These are phyloP conservation scores for Cladophialophora yegresii DNA, from an alignment of 2,329 filamentous ascomycete species.

Conservation along the genomic window DNA sequence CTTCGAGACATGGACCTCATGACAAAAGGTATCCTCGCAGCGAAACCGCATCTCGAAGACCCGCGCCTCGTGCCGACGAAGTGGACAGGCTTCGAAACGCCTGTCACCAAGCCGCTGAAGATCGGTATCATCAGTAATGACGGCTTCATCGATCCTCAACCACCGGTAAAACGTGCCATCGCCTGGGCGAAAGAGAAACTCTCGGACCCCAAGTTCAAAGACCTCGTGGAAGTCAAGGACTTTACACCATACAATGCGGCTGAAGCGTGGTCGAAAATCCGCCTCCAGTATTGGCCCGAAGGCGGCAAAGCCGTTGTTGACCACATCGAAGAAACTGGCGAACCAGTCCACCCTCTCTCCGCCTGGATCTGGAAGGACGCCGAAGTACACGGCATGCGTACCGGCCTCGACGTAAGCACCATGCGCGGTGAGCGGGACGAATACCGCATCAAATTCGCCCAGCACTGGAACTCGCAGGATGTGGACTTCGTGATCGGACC, in stretches of 20 bases:
- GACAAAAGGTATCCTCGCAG: constrained; percentile 45
- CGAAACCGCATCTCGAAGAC: constrained; percentile 57
- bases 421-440: constrained; percentile 38
- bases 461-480: constrained; percentile 23
- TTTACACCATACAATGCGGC: constrained; percentile 24
- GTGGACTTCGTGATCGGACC: constrained; percentile 64
- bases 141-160: constrained; percentile 64
- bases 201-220: constrained; percentile 32
- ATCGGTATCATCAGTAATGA: constrained; percentile 68
- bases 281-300: constrained; percentile 25
- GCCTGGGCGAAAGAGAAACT: constrained; percentile 46
- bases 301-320: constrained; percentile 7
- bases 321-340: constrained; percentile 19
- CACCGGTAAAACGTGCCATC: constrained; percentile 58
- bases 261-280: constrained; percentile 21
- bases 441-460: constrained; percentile 21
- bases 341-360: constrained; percentile 22
- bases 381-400: constrained; percentile 19
- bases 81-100: constrained; percentile 45
- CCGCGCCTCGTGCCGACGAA: constrained; percentile 54
- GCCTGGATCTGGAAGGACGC: constrained; percentile 24
- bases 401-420: constrained; percentile 31
- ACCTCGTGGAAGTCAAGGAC: constrained; percentile 54
- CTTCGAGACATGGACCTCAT: constrained; percentile 53
- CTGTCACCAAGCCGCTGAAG: constrained; percentile 43